These are phyloP conservation scores for Penicillium sp. DNA, from an alignment of 2,329 filamentous ascomycete species.

Conservation along the genomic window DNA sequence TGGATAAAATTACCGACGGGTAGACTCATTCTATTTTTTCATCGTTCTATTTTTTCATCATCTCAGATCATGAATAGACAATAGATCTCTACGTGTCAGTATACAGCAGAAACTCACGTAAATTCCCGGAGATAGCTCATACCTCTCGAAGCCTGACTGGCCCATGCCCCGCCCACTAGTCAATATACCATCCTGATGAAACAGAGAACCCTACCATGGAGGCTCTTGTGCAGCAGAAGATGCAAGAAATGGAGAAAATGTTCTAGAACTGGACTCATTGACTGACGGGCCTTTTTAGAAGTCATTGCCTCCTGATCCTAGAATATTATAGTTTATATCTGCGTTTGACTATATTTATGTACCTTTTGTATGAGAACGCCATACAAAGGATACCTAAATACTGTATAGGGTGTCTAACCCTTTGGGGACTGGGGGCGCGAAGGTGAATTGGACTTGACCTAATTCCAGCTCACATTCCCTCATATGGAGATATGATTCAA, in stretches of 20 bases:
- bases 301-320: too few relatives aligned
- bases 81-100: background rate
- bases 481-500: conserved; percentile 14
- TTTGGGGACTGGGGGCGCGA: background rate
- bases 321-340: background rate
- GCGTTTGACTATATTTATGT: background rate
- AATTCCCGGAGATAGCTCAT: too few relatives aligned
- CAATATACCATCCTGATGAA: too few relatives aligned
- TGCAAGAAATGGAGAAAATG: too few relatives aligned
- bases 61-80: background rate
- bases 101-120: too few relatives aligned
- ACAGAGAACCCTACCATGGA: too few relatives aligned
- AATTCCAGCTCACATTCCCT: background rate
- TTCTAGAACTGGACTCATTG: too few relatives aligned
- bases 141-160: too few relatives aligned
- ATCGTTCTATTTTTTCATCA: background rate
- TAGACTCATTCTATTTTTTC: background rate
- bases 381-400: background rate
- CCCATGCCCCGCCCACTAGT: too few relatives aligned
- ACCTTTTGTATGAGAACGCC: background rate
- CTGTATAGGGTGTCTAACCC: background rate
- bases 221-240: too few relatives aligned
- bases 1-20: background rate
- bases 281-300: too few relatives aligned
- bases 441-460: background rate